Base-by-base conservation (phyloP, 306 rosid species). In the Coriaria nepalensis region DNA sequence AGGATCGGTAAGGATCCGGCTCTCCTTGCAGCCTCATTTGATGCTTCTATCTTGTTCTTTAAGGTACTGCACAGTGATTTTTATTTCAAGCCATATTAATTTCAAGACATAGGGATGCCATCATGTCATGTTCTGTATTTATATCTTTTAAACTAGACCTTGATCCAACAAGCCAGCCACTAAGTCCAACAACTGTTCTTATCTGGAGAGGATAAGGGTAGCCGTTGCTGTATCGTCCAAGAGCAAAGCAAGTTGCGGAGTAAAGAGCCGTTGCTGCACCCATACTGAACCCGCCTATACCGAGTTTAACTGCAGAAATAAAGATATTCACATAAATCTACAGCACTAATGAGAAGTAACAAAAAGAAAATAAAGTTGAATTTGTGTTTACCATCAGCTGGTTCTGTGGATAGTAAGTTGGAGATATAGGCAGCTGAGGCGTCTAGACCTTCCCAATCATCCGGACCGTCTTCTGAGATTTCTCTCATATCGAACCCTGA, bases 151-250 rank as follows among this genome's bases (percentile, higher is more conserved):
- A 13, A n/a, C 69, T 20, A 20, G 29, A 90, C 98, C 96, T 82
- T 69, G 94, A 82, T 67, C 94, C 99, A 6, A 96, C 96, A 74
- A 92, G 96, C 96, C 96, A 92, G 50, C 99, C 96, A 66, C 99
- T 92, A 15, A 92, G 86, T 71, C 94, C 99, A 70, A 86, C 66
- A 40, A 92, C 67, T 56, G 94, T 85, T 73, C 78, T 78, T 66
- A 92, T 66, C 71, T 78, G 69, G 67, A 86, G 63, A 68, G 84
- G 76, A 61, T 92, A 92, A 33, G 79, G 86, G 40, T 65, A 74
- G 56, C 93, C 86, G 64, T 85, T 92, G 69, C 80, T 85, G 50
- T 77, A 86, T 71, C 79, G 82, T 37, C 99, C 99, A 58, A 70
- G 60, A 13, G 99, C 87, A 72, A 62, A 82, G 62, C 99, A 92